phyloP scores from a whole-genome alignment of 768 basidiomycete species.

The Daedaleopsis nitida region DNA sequence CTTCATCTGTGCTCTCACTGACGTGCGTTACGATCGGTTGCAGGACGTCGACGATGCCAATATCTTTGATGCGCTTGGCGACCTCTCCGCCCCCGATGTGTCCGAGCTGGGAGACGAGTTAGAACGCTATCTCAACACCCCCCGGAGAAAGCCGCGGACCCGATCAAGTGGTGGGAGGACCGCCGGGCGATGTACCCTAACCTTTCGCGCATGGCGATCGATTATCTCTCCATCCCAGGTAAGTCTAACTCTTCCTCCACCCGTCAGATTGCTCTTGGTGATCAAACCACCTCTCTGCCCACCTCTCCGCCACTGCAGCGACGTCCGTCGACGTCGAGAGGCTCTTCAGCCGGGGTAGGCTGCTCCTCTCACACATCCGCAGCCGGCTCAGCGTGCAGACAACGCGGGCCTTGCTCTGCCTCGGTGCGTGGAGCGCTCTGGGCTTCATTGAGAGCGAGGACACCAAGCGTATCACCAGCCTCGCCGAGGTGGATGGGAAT shows the following conservation, averaged over 20 bases:
- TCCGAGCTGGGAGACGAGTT: slow-evolving; percentile 29
- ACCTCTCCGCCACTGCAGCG: slow-evolving; percentile 9
- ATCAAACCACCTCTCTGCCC: neutral
- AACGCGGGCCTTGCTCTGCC: slow-evolving; percentile 34
- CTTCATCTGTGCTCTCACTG: too few relatives aligned
- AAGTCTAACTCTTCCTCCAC: too few relatives aligned
- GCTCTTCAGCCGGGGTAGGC: slow-evolving; percentile 18
- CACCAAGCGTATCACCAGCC: neutral
- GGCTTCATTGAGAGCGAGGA: neutral
- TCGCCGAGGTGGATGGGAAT: neutral
- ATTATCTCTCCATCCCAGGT: neutral
- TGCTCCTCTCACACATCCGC: slow-evolving; percentile 12
- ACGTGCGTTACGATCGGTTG: neutral
- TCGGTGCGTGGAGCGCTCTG: slow-evolving; percentile 31
- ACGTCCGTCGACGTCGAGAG: slow-evolving; percentile 15
- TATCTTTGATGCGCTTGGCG: slow-evolving; percentile 33
- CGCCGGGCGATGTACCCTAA: slow-evolving; percentile 25
- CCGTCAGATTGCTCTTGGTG: too few relatives aligned
- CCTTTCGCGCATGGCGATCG: slow-evolving; percentile 12
- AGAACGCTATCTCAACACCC: slow-evolving; percentile 29
- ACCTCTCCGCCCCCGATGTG: slow-evolving; percentile 4
- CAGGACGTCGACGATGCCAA: slow-evolving; percentile 20
- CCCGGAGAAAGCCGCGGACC: slow-evolving; percentile 27
- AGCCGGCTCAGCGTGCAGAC: slow-evolving; percentile 11
- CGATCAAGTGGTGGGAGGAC: slow-evolving; percentile 36